Base-by-base conservation (phyloP, 1,284 basidiomycete genomes). In the Meira nashicola region DNA sequence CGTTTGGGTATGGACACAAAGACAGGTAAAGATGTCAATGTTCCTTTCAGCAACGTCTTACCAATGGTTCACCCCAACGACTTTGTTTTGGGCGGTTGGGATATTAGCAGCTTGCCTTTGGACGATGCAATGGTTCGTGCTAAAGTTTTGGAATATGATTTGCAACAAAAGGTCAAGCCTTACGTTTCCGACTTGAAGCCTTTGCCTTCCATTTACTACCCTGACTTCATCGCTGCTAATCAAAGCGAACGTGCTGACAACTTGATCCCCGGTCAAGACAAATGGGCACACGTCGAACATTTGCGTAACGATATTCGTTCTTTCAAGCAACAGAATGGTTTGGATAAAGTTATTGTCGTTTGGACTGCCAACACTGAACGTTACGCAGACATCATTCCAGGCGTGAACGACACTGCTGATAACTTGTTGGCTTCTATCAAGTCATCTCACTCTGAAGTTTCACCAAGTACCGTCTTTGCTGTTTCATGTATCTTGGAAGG, bases 331-430 rank as follows among this genome's bases (percentile, higher is more conserved):
- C 81, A 86, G 69, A 86, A 98, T 80, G 83, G 82, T 40, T 86
- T 97, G 57, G 93, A 95, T 61, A 60, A 74, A 58, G 85, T 91
- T 66, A 82, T 96, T 67, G 88, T 95, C 60, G 93, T 95, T 83
- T 96, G 92, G 92, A 95, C 92, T 37, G 94, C 94, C 78, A 97
- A 98, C 83, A 98, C 94, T 40, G 94, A 98, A 84, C 89, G 94
- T 64, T 98, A 94, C 86, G 88, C 89, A 75, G 90, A 92, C 69
- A 87, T 98, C 80, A 86, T 97, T 76, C 84, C 89, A 14, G 93
- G 94, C 54, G 86, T 97, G 70, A 97, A 98, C 80, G 94, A 98
- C 81, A 93, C 92, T 14, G 89, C 92, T 14, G 89, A 90, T 71
- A 89, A 89, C 79, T 81, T 98, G 54, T 86, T 98, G 69, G 82